Conservation (phyloP, 129 eudicot genomes). For the Flaveria linearis region DNA sequence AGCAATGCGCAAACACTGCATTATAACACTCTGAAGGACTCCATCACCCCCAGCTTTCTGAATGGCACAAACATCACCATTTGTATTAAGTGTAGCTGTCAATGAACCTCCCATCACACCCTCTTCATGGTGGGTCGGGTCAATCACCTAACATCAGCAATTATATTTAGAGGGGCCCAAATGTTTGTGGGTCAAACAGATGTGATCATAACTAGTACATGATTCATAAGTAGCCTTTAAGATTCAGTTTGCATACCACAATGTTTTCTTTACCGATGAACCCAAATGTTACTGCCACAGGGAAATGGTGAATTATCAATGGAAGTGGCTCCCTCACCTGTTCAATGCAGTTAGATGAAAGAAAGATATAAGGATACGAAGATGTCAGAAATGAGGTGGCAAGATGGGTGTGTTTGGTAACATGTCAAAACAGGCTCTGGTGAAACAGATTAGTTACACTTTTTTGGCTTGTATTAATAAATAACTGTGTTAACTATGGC, state of each 20-base stretch:
- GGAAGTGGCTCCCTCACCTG: constrained; percentile 86
- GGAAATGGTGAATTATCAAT: constrained; percentile 85
- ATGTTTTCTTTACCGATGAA: constrained; percentile 61
- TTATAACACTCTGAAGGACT: constrained; percentile 65
- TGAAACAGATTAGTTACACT: neutral
- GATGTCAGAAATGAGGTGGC: neutral
- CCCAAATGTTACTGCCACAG: constrained; percentile 82
- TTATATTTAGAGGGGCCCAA: neutral
- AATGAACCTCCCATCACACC: constrained; percentile 83
- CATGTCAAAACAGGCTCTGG: neutral
- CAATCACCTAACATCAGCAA: constrained; percentile 58
- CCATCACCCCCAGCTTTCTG: constrained; percentile 92
- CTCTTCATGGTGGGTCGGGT: constrained; percentile 82
- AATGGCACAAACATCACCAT: constrained; percentile 88
- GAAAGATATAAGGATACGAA: neutral
- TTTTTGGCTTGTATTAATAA: neutral
- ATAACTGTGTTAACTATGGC: neutral
- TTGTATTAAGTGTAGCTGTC: constrained; percentile 76
- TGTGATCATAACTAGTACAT: neutral
- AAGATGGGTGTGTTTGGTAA: neutral
- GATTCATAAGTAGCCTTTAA: neutral
- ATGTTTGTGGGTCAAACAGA: neutral
- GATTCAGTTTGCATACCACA: neutral
- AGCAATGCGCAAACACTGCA: constrained; percentile 88
- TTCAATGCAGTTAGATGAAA: constrained; percentile 20